phyloP scores from a whole-genome alignment of 2,329 filamentous ascomycete genomes.

The Cytospora chrysosperma region DNA sequence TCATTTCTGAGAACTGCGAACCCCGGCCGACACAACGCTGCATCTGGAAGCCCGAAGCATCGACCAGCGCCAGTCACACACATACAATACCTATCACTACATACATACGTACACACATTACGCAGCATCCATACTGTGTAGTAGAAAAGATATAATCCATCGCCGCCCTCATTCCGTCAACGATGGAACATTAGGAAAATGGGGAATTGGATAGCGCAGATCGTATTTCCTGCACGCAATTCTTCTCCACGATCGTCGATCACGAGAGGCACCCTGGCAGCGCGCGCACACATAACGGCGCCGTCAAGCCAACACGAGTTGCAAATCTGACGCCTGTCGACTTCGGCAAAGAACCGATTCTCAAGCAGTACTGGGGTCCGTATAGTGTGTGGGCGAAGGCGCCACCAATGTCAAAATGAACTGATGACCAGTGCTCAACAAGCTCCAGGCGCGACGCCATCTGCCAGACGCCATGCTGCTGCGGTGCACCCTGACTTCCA shows the following conservation, averaged over 20 bases:
- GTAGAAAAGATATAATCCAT: no score
- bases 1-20: neutral
- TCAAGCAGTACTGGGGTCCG: neutral
- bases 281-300: neutral
- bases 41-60: constrained; percentile 17
- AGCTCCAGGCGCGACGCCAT: neutral
- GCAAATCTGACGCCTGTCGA: neutral
- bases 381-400: neutral
- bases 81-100: no score
- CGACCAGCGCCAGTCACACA: constrained; percentile 9
- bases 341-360: constrained; percentile 22
- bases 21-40: neutral
- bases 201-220: neutral
- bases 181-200: neutral
- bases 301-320: neutral
- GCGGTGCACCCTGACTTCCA: constrained; percentile 14
- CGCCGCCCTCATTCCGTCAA: neutral
- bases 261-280: neutral
- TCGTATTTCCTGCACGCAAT: constrained; percentile 13
- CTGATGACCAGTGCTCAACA: constrained; percentile 22
- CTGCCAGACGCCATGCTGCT: neutral
- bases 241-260: constrained; percentile 5
- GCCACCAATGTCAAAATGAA: constrained; percentile 21
- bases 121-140: no score
- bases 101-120: neutral